Evolutionary conservation across 2,329 filamentous ascomycete species (phyloP).

Genomic region (Pseudogymnoascus sp.): DNA sequence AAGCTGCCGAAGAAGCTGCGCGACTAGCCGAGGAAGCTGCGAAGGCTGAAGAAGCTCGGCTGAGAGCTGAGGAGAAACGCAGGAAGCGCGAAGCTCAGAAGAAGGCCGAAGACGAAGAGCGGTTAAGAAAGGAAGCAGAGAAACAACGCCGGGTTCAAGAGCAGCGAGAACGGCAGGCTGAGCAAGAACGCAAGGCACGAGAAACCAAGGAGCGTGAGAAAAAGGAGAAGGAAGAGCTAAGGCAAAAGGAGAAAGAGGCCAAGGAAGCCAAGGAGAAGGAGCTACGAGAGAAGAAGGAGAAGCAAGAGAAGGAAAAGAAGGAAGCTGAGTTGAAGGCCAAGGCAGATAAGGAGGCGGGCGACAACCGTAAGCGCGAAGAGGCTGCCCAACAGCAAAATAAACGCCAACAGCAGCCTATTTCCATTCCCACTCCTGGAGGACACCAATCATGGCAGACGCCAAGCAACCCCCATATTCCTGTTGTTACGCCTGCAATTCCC

Average conservation of each 20-base stretch:
- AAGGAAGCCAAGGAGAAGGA: constrained; percentile 59
- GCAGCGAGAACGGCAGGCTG: constrained; percentile 77
- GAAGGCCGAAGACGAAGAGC: constrained; percentile 85
- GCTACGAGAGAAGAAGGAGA: constrained; percentile 49
- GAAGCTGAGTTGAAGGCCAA: constrained; percentile 48
- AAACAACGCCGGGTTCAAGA: constrained; percentile 72
- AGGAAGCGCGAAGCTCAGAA: constrained; percentile 87
- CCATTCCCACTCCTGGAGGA: constrained; percentile 45
- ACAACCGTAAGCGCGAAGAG: constrained; percentile 42
- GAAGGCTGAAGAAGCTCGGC: constrained; percentile 71
- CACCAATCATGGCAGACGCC: constrained; percentile 50
- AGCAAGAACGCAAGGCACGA: constrained; percentile 74
- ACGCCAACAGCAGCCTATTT: constrained; percentile 34
- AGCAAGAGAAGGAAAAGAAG: constrained; percentile 50
- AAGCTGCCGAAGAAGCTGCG: constrained; percentile 77
- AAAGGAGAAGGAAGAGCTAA: constrained; percentile 75
- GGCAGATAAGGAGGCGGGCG: constrained; percentile 40
- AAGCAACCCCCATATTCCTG: constrained; percentile 69
- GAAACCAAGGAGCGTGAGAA: constrained; percentile 77
- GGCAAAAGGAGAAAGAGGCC: constrained; percentile 69
- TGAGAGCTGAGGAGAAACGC: constrained; percentile 80
- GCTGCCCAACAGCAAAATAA: constrained; percentile 34
- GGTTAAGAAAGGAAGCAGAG: constrained; percentile 76
- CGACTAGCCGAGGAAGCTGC: constrained; percentile 68
- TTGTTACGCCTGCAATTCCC: constrained; percentile 73